Base-by-base conservation (phyloP, 2,329 filamentous ascomycete genomes). In the Colletotrichum cereale region DNA sequence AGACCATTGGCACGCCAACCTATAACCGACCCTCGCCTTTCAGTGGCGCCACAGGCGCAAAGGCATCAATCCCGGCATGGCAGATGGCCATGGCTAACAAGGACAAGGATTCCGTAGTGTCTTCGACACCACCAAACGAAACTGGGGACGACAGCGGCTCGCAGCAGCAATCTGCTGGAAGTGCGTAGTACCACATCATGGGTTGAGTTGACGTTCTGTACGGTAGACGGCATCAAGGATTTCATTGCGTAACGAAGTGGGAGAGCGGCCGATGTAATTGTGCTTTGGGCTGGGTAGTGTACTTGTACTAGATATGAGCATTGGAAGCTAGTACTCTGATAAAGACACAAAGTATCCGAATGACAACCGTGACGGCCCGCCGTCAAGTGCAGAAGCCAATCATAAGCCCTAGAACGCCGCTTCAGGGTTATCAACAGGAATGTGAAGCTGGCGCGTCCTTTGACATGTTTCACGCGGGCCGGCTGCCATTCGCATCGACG, bases 31-130 rank as follows among this genome's bases (percentile, higher is more conserved):
- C 73, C 12, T 52, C 61, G 26, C 66, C 61, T 16, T 66, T 79
- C 75, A 42, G 86, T 71, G 83, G 86, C 67, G 83, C 84, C 73
- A 81, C 87, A 47, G 77, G 81, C 18, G 83, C 82, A 42, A 90
- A 88, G 81, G 92, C 92, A 14, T 90, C 92, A 14, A 95, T 95
- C 75, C 93, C 93, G 5, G 89, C 92, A 5, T 95, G 93, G 93
- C 93, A 95, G 82, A 88, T 94, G 86, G 91, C 92, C 58, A 90
- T 91, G 78, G 85, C 89, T 40, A 90, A 87, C 76, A 89, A 87
- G 78, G 77, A 68, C 76, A 89, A 87, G 78, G 77, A 68, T 60
- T 69, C 68, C 38, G 42, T 68, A 2, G 76, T 73, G n/a, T 74
- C 75, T 5, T 75, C 79, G 11, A 74, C 79, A 29, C 74, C 78